Evolutionary conservation across 176 grass and related monocot species (phyloP), one percentile per base, ranked within the genome.

Genomic region (Phyllostachys edulis): DNA sequence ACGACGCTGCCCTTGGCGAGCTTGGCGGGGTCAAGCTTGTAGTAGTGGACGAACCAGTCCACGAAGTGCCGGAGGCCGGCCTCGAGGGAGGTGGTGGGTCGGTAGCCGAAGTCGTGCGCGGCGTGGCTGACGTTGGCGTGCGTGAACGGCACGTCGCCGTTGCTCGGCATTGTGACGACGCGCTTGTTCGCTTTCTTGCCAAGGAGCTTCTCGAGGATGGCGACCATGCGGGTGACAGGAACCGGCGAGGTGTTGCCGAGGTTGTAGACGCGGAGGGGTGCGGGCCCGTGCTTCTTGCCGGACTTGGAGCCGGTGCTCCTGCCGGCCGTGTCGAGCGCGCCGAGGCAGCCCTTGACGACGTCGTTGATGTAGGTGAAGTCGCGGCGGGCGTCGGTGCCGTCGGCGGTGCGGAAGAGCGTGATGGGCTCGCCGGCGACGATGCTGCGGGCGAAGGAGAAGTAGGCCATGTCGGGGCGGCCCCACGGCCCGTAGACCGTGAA

Each of bases 381-480:
- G 27, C 93, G 90, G 75, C 90, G 79, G 41, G 59, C 90, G 59
- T 85, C 90, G 69, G 68, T 44, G 80, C 95, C 90, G 82, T 88
- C 91, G 45, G 84, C 79, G 27, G 80, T 66, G 73, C 82, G 76
- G 82, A 98, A 99, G 40, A 99, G 91, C 47, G 84, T 94, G 88
- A 99, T 88, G 63, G 89, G 89, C 24, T 96, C 80, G 86, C 93
- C 91, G 72, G 79, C 69, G 84, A 99, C 63, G 88, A 99, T 96
- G 82, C 85, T 73, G 11, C 70, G 86, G 2, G 94, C 94, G 85
- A 99, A 99, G 34, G 74, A 90, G 90, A 99, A 99, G 86, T 99
- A 99, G 7, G 97, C 97, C 97, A 99, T 99, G 79, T 99, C 97
- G 65, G 97, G 97, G 70, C 97, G 97, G 15, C 97, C 97, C 93